Evolutionary conservation across 371 early-diverging fungal genomes (phyloP).

Genomic region (Basidiobolus meristosporus): DNA sequence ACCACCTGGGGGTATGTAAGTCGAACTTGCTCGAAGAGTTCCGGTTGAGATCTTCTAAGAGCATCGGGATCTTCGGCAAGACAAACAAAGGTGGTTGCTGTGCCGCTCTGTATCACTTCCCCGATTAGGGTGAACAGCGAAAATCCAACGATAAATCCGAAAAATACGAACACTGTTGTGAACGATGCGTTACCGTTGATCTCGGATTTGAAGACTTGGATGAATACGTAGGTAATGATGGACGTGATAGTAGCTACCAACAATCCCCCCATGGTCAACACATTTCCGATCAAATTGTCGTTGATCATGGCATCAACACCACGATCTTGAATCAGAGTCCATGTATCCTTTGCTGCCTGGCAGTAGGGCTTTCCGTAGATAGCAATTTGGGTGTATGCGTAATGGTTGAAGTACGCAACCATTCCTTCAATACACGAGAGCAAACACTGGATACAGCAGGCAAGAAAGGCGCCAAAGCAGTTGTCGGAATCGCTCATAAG

Average conservation of each 20-base stretch:
- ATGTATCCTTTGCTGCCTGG: conserved; percentile 65
- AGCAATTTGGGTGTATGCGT: conserved; percentile 75
- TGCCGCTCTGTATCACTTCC: conserved; percentile 58
- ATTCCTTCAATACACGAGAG: conserved; percentile 28
- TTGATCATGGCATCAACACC: conserved; percentile 85
- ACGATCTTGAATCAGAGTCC: conserved; percentile 63
- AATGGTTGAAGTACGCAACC: conserved; percentile 64
- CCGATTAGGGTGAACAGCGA: conserved; percentile 38
- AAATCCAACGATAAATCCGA: conserved; percentile 11
- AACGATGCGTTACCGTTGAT: conserved; percentile 1
- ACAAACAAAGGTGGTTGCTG: conserved; percentile 67
- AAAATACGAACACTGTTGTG: not conserved
- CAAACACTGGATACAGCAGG: conserved; percentile 29
- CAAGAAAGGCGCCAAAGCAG: conserved; percentile 17
- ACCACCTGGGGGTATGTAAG: conserved; percentile 5
- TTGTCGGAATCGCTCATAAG: conserved; percentile 16
- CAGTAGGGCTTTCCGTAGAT: conserved; percentile 85
- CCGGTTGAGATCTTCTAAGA: conserved; percentile 15
- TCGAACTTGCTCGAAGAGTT: conserved; percentile 15
- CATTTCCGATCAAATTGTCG: conserved; percentile 66
- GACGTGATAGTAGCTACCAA: conserved; percentile 28
- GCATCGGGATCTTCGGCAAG: conserved; percentile 73
- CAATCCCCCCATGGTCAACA: conserved; percentile 37
- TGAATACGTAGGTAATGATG: conserved; percentile 24
- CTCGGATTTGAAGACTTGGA: conserved; percentile 3